phyloP scores from a whole-genome alignment of 306 rosid species.

The Pterocarpus macrocarpus region DNA sequence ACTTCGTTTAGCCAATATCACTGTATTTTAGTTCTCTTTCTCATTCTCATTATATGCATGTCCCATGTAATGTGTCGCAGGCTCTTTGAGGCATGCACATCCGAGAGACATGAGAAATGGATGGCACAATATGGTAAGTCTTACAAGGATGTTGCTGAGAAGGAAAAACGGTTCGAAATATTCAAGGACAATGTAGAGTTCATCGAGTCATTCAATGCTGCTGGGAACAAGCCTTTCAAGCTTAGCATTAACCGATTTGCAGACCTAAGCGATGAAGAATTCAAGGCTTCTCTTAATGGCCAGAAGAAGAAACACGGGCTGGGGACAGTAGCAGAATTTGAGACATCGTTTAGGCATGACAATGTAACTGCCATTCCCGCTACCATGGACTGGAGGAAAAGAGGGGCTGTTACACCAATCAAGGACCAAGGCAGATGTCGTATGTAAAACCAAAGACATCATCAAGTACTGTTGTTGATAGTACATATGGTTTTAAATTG shows the following conservation, averaged over 20 bases:
- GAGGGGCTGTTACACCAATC: constrained; percentile 53
- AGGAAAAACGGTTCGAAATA: constrained; percentile 47
- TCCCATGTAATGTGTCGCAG: constrained; percentile 39
- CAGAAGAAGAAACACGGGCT: not conserved
- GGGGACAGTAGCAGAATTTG: not conserved
- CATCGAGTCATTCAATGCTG: constrained; percentile 47
- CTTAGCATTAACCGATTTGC: constrained; percentile 46
- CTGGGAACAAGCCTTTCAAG: constrained; percentile 48
- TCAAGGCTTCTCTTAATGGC: constrained; percentile 29
- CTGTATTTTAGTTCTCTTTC: not conserved
- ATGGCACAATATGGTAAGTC: constrained; percentile 40
- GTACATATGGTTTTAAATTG: no score
- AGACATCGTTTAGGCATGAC: constrained; percentile 33
- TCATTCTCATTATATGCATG: constrained; percentile 21
- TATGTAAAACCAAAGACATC: not conserved
- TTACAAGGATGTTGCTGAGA: constrained; percentile 42
- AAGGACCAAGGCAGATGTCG: constrained; percentile 45
- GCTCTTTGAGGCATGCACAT: not conserved
- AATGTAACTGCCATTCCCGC: constrained; percentile 37
- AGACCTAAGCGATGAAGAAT: constrained; percentile 49
- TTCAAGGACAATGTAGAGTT: constrained; percentile 44
- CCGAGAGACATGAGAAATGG: constrained; percentile 48
- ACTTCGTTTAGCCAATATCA: constrained; percentile 9
- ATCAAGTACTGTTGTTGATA: no score
- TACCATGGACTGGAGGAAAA: constrained; percentile 47